Evolutionary conservation across 257 asterid species (phyloP), one percentile per base, ranked within the genome.

Genomic region (Asclepias syriaca): DNA sequence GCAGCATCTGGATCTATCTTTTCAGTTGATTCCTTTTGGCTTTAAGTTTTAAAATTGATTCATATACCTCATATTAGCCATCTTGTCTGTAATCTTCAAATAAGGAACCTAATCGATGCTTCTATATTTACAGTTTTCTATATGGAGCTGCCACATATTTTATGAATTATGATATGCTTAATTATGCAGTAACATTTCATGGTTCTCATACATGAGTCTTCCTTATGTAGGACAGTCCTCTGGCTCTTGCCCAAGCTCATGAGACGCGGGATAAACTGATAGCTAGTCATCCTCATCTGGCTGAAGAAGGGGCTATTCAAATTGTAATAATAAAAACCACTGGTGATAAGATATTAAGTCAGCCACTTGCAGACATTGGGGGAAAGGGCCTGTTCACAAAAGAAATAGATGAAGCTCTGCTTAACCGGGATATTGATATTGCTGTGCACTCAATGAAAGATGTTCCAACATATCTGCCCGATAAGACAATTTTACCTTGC

Each of bases 371-470:
- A 53, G 99, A 95, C 83, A 95, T 95, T 18, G 99, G 99, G 57
- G 99, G 99, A 53, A 95, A 95, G 87, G 99, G 99, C 54, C 77
- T 95, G 72, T 95, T 95, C 78, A 95, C 98, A 0, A 95, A 95
- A 82, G 99, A 92, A 83, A 95, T 92, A 69, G 99, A 95, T 0
- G 99, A 95, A 86, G 98, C 99, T 5, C 96, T 95, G 56, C 79
- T 95, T 66, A 87, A 90, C 80, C 80, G 86, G 37, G 97, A 95
- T 32, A 90, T 95, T 58, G 98, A 95, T 77, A 95, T 92, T 64
- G 98, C 99, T 74, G 98, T 95, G 37, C 99, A 95, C 87, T 92
- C 99, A 22, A 92, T 95, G 99, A 95, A 95, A 83, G 98, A 95
- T 77, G 98, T 95, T 27, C 99, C 98, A 0, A 95, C 98, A 12